Evolutionary conservation across 2,329 filamentous ascomycete genomes (phyloP).

Genomic region (Penicillium sp.): DNA sequence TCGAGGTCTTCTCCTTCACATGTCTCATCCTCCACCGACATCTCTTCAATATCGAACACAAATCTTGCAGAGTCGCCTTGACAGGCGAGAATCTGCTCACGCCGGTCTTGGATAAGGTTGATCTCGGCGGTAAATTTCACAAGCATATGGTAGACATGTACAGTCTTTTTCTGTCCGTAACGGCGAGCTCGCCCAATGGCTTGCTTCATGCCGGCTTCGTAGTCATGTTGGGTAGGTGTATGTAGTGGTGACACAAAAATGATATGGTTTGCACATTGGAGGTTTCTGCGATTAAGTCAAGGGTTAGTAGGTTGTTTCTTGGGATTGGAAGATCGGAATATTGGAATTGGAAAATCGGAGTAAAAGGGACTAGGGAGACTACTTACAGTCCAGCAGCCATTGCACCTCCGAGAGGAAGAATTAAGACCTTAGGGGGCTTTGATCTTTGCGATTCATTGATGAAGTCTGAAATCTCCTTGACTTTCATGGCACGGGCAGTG

Average conservation of each 20-base stretch:
- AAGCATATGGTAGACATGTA: constrained; percentile 58
- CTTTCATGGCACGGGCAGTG: constrained; percentile 32
- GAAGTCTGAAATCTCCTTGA: constrained; percentile 27
- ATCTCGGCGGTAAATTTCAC: constrained; percentile 47
- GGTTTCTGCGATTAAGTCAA: constrained; percentile 49
- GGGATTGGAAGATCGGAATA: background rate
- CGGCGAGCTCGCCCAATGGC: constrained; percentile 62
- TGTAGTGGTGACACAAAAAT: constrained; percentile 62
- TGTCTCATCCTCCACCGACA: background rate
- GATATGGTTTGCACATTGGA: constrained; percentile 64
- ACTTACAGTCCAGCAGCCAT: constrained; percentile 62
- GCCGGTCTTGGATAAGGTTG: constrained; percentile 40
- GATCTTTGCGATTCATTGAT: background rate
- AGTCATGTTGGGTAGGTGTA: constrained; percentile 51
- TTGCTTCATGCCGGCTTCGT: constrained; percentile 60
- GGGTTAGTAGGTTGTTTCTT: constrained; percentile 8
- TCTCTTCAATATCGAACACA: background rate
- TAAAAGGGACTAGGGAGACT: background rate
- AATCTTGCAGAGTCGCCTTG: background rate
- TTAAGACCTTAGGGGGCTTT: constrained; percentile 47
- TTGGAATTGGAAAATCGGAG: background rate
- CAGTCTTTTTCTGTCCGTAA: constrained; percentile 57
- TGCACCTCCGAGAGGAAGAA: constrained; percentile 58
- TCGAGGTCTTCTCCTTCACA: no score
- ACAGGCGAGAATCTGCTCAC: background rate